Percentiles rank a stretch among this genome's conserved stretches.
phyloP scores from a whole-genome alignment of 1,284 basidiomycete genomes.

The Ceratobasidium sp. region DNA sequence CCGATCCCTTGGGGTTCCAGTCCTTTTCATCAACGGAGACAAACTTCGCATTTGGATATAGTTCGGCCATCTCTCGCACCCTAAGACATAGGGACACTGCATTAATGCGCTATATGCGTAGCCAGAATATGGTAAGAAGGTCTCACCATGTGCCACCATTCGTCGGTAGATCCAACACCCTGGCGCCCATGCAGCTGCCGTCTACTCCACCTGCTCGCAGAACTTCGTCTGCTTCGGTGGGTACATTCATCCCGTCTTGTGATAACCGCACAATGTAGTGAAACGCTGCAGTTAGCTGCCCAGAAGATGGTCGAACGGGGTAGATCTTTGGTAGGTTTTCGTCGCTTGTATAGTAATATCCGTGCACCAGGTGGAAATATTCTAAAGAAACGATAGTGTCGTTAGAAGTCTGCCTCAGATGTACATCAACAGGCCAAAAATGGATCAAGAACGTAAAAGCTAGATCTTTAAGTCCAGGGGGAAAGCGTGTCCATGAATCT shows the following conservation, averaged over 20 bases:
- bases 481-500: background rate
- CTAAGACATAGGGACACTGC: background rate
- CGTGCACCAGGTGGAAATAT: constrained; percentile 6
- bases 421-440: background rate
- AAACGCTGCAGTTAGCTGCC: background rate
- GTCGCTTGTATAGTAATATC: constrained; percentile 6
- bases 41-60: constrained; percentile 4
- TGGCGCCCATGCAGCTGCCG: background rate
- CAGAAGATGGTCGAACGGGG: background rate
- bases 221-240: background rate
- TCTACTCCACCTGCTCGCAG: constrained; percentile 8
- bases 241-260: constrained; percentile 4
- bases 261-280: background rate
- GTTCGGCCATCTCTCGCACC: constrained; percentile 12
- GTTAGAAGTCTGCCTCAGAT: background rate
- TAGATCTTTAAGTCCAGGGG: no score
- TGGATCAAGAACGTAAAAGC: background rate
- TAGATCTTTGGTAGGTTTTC: constrained; percentile 5
- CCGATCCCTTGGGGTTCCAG: constrained; percentile 9
- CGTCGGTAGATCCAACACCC: constrained; percentile 5
- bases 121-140: background rate
- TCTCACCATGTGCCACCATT: constrained; percentile 22
- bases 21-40: constrained; percentile 3
- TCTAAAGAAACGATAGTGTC: background rate
- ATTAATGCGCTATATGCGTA: background rate